Evolutionary conservation across 306 rosid genomes (phyloP).

Genomic region (Cicer pinnatifidum): DNA sequence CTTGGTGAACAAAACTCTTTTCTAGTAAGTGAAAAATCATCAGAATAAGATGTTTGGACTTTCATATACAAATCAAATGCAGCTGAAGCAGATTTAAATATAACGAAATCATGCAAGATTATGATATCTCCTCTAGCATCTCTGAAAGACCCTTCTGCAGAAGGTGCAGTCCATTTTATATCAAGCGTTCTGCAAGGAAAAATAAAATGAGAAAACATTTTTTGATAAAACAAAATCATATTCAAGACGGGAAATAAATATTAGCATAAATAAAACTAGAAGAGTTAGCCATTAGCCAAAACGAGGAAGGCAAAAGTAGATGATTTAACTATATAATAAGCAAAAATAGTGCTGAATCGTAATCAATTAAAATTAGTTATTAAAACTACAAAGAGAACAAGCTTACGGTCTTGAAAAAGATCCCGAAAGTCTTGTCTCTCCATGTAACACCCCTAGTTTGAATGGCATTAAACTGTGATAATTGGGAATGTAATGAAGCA

Average conservation of each 20-base stretch:
- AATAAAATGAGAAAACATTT: conserved; percentile 27
- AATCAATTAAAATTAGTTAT: conserved; percentile 30
- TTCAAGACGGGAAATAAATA: conserved; percentile 30
- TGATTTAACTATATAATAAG: conserved; percentile 33
- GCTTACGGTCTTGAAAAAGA: conserved; percentile 87
- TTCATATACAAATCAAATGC: conserved; percentile 78
- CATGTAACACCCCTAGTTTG: conserved; percentile 75
- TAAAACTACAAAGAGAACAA: conserved; percentile 31
- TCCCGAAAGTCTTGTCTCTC: conserved; percentile 86
- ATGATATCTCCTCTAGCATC: conserved; percentile 94
- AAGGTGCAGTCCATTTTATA: conserved; percentile 85
- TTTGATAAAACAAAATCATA: conserved; percentile 30
- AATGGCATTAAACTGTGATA: conserved; percentile 67
- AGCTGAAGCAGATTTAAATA: conserved; percentile 74
- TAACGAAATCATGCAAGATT: conserved; percentile 69
- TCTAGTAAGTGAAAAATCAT: conserved; percentile 50
- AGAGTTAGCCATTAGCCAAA: conserved; percentile 41
- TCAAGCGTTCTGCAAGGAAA: conserved; percentile 69
- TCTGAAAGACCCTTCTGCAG: conserved; percentile 81
- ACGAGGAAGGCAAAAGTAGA: conserved; percentile 35
- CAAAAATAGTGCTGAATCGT: conserved; percentile 31
- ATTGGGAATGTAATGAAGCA: conserved; percentile 75
- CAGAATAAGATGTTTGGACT: conserved; percentile 68
- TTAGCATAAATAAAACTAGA: conserved; percentile 43
- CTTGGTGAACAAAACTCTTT: conserved; percentile 51